Evolutionary conservation across 345 rosid species (phyloP), one percentile per base, ranked within the genome.

Genomic region (Camelina laxa): DNA sequence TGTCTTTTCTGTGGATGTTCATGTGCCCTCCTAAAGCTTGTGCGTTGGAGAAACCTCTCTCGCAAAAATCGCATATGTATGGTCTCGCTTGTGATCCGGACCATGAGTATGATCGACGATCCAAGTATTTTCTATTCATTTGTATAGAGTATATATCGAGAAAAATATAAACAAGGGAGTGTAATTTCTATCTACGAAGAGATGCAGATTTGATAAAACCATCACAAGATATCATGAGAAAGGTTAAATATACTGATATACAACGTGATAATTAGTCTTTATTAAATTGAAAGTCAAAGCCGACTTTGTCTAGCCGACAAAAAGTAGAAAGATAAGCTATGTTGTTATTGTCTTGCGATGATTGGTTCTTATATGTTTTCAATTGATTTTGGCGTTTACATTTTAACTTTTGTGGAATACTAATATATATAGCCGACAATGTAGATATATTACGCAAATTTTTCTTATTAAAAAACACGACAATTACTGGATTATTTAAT

Each of bases 11-110:
- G 67, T 91, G 96, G 64, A 93, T 89, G 68, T 91, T 93, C 98
- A 93, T 93, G 82, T 93, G 97, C 6, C 98, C 92, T 1, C 97
- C 98, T 49, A 93, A 77, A 60, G 98, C 98, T 74, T 93, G 97
- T 48, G 96, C 96, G 82, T 89, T 93, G 38, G 97, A 84, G 85
- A 91, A 93, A 31, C 98, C 98, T 73, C 87, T 81, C 82, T 86
- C 89, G 81, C 98, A 93, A 73, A 89, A 93, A 13, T 75, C 80
- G 59, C 98, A 93, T 67, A 84, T 85, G 44, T 93, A 93, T 14
- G 87, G 73, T 65, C 76, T 65, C 58, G 57, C 48, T 77, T 77
- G 80, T 62, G 67, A 42, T 30, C 57, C 73, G 0, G 68, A 77
- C 76, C 76, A 77, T 39, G 80, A 65, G 59, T 77, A 57, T 50